Conservation (phyloP, 495 filamentous ascomycete genomes). For the Aspergillus nanangensis region DNA sequence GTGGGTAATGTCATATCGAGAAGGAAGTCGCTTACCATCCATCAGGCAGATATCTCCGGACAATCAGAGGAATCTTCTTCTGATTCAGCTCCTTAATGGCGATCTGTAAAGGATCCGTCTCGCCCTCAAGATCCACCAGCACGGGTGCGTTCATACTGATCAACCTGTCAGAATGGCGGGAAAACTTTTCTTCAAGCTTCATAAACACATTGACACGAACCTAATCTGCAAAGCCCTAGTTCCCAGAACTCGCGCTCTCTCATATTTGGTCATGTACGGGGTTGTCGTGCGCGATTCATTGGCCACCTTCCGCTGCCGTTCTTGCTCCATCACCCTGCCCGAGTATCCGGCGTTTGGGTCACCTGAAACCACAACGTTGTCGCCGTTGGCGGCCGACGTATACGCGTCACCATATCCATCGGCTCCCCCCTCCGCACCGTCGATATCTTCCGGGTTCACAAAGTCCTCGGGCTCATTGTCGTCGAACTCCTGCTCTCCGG, state of each 20-base stretch:
- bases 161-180: conserved; percentile 11
- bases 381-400: conserved; percentile 40
- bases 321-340: conserved; percentile 51
- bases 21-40: conserved; percentile 95
- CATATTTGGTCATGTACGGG: conserved; percentile 99
- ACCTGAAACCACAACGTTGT: conserved; percentile 64
- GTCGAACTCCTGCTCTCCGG: conserved; percentile 58
- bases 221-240: conserved; percentile 95
- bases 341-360: conserved; percentile 65
- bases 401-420: conserved; percentile 54
- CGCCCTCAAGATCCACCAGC: conserved; percentile 91
- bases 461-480: conserved; percentile 59
- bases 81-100: conserved; percentile 94
- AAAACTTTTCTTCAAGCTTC: not conserved
- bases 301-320: conserved; percentile 85
- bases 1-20: conserved; percentile 1
- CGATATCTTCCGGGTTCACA: conserved; percentile 41
- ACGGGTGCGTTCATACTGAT: conserved; percentile 95
- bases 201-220: conserved; percentile 42
- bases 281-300: conserved; percentile 87
- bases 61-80: conserved; percentile 97
- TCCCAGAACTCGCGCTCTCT: conserved; percentile 86
- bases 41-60: conserved; percentile 92
- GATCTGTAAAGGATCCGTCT: conserved; percentile 96
- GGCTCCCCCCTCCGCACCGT: conserved; percentile 29